Evolutionary conservation across 75 land plant genomes (phyloP).

Genomic region (Pinus tabuliformis): DNA sequence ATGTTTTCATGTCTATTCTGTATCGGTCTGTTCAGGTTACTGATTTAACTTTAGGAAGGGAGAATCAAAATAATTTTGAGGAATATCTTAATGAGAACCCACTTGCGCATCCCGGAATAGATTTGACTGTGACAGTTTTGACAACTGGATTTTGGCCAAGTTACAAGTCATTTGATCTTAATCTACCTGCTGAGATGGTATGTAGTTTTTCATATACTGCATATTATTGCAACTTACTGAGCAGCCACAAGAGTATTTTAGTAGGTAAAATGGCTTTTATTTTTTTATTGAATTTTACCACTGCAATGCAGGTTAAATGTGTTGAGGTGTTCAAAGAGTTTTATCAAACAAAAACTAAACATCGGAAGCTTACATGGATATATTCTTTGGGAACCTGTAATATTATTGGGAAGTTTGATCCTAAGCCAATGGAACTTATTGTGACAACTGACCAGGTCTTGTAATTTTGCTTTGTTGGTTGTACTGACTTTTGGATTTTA

Average conservation of each 20-base stretch:
- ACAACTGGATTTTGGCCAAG: conserved; percentile 99
- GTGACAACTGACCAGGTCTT: conserved; percentile 92
- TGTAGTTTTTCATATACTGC: background rate
- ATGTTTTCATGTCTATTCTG: background rate
- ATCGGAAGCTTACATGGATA: conserved; percentile 93
- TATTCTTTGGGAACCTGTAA: conserved; percentile 92
- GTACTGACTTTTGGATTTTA: background rate
- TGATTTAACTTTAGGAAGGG: conserved; percentile 90
- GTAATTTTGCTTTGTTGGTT: background rate
- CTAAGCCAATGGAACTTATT: conserved; percentile 86
- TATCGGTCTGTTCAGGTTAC: conserved; percentile 55
- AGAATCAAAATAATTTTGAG: conserved; percentile 83
- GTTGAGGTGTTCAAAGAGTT: conserved; percentile 86
- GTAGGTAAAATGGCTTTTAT: background rate
- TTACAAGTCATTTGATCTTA: conserved; percentile 91
- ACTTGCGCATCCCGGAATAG: conserved; percentile 79
- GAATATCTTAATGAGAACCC: conserved; percentile 69
- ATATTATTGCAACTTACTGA: background rate
- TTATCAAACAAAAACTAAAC: conserved; percentile 89
- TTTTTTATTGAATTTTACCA: background rate
- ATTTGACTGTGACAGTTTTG: conserved; percentile 91
- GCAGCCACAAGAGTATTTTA: background rate
- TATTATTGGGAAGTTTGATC: conserved; percentile 81
- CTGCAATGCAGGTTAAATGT: conserved; percentile 49
- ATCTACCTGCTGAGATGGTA: conserved; percentile 97